phyloP scores from a whole-genome alignment of 371 early-diverging fungal genomes.

The Entomophthora muscae region DNA sequence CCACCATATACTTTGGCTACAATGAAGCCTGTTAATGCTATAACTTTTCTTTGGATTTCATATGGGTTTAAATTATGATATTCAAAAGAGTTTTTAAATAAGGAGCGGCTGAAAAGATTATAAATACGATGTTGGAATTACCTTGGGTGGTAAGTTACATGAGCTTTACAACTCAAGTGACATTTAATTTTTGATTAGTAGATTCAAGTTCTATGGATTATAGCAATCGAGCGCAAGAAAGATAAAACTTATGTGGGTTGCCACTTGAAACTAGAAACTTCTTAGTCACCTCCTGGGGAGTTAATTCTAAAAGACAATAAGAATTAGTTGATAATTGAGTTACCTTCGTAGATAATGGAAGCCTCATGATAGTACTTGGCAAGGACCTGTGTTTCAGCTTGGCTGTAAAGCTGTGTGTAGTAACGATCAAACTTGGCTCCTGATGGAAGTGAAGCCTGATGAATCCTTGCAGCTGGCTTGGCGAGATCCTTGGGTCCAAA shows the following conservation, averaged over 20 bases:
- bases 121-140: too few relatives aligned
- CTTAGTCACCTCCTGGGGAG: not conserved
- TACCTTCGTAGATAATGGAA: slow-evolving; percentile 1
- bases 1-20: too few relatives aligned
- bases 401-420: not conserved
- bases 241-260: not conserved
- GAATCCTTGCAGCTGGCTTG: not conserved
- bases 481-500: not conserved
- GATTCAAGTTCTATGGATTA: too few relatives aligned
- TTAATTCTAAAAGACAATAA: not conserved
- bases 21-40: too few relatives aligned
- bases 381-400: not conserved
- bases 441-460: not conserved
- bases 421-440: not conserved
- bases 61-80: too few relatives aligned
- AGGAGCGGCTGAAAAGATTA: too few relatives aligned
- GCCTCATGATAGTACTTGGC: slow-evolving; percentile 3
- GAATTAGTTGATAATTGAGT: not conserved
- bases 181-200: too few relatives aligned
- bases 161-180: too few relatives aligned
- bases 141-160: too few relatives aligned
- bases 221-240: not conserved
- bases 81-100: too few relatives aligned
- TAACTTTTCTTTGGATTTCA: too few relatives aligned
- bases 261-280: not conserved